phyloP scores from a whole-genome alignment of 2,329 filamentous ascomycete species.

The Exserohilum rostratum region DNA sequence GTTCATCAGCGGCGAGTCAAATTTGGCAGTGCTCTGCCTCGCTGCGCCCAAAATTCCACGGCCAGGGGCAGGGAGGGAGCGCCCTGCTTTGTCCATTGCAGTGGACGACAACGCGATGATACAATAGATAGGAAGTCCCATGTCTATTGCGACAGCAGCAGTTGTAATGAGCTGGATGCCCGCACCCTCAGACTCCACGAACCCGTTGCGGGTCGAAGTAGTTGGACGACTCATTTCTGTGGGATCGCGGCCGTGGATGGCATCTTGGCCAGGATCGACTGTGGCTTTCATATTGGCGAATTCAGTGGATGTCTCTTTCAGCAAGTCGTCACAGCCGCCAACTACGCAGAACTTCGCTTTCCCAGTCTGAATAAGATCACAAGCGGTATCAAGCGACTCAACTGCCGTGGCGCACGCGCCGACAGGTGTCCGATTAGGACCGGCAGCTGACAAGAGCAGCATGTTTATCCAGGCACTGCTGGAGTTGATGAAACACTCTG shows the following conservation, averaged over 20 bases:
- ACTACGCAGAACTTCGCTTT: constrained; percentile 98
- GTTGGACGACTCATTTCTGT: constrained; percentile 97
- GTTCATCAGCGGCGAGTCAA: constrained; percentile 92
- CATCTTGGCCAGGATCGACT: constrained; percentile 95
- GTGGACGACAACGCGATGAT: constrained; percentile 91
- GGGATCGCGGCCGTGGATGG: constrained; percentile 91
- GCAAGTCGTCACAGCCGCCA: constrained; percentile 98
- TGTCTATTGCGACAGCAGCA: constrained; percentile 91
- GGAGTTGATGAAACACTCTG: constrained; percentile 99
- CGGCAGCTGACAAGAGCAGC: constrained; percentile 94
- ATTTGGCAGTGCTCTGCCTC: constrained; percentile 87
- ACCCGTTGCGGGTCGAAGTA: constrained; percentile 93
- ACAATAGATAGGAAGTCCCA: constrained; percentile 98
- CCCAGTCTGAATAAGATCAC: constrained; percentile 97
- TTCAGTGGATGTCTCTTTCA: constrained; percentile 98
- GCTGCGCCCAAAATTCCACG: constrained; percentile 96
- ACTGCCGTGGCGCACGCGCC: constrained; percentile 97
- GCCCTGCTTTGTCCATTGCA: constrained; percentile 98
- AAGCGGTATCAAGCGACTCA: constrained; percentile 96
- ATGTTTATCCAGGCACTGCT: constrained; percentile 99
- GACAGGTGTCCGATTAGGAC: constrained; percentile 97
- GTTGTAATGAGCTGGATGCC: constrained; percentile 99
- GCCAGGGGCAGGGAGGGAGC: constrained; percentile 93
- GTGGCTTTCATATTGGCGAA: constrained; percentile 99
- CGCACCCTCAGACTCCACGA: constrained; percentile 99